Evolutionary conservation across 129 eudicot species (phyloP).

Genomic region (Oenanthe sinensis): DNA sequence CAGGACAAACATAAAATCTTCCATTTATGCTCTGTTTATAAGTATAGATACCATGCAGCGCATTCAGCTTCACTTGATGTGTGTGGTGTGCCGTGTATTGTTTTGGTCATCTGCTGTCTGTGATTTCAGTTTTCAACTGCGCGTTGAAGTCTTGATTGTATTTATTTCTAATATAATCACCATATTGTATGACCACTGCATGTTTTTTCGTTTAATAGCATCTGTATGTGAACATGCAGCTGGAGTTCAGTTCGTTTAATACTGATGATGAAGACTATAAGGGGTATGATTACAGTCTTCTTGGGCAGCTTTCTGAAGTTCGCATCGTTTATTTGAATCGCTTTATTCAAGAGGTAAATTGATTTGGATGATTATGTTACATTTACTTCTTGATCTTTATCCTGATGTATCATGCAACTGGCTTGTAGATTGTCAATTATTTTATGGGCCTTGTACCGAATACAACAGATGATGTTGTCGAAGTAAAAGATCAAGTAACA

Average conservation of each 20-base stretch:
- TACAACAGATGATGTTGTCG: constrained; percentile 54
- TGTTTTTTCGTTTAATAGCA: background rate
- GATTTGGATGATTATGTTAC: constrained; percentile 7
- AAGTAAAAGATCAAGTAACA: constrained; percentile 80
- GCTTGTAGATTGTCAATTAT: constrained; percentile 59
- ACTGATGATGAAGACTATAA: constrained; percentile 89
- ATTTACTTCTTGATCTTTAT: constrained; percentile 7
- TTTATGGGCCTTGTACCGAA: constrained; percentile 93
- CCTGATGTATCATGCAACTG: constrained; percentile 21
- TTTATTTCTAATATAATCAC: background rate
- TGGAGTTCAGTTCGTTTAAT: constrained; percentile 70
- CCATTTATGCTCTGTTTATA: background rate
- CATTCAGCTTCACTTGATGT: background rate
- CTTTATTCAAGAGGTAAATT: constrained; percentile 82
- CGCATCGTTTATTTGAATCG: constrained; percentile 88
- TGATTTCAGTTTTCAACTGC: background rate
- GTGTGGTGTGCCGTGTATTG: background rate
- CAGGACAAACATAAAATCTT: background rate
- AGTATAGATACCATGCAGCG: background rate
- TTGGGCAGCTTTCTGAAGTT: constrained; percentile 97
- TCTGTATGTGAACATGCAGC: constrained; percentile 33
- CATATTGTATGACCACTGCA: background rate
- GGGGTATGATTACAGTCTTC: constrained; percentile 84
- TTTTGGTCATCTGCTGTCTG: background rate
- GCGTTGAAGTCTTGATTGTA: background rate